These are phyloP conservation scores for Citrus trifoliata DNA, from an alignment of 345 rosid species.

Conservation along the genomic window DNA sequence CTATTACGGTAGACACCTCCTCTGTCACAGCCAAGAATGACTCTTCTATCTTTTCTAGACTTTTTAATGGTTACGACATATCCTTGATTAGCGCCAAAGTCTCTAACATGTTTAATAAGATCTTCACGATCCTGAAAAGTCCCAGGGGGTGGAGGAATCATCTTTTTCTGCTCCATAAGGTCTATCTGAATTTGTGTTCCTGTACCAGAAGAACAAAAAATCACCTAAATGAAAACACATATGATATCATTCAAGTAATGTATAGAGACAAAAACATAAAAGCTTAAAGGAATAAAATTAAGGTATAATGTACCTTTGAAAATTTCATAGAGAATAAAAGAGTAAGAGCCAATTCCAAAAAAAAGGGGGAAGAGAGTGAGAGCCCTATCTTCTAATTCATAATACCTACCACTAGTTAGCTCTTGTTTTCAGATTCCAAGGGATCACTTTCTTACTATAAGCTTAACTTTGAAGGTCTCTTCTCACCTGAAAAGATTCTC, in stretches of 20 bases:
- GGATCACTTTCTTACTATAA: neutral
- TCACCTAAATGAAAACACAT: neutral
- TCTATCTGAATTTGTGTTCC: slow-evolving; percentile 19
- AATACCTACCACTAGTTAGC: neutral
- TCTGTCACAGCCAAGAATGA: slow-evolving; percentile 51
- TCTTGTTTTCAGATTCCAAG: neutral
- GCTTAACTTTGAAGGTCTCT: neutral
- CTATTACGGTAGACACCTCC: slow-evolving; percentile 48
- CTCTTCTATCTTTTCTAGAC: slow-evolving; percentile 47
- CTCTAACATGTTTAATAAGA: slow-evolving; percentile 38
- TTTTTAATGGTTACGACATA: slow-evolving; percentile 50
- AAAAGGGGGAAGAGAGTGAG: no score
- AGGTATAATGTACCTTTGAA: no score
- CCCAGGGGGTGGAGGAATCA: slow-evolving; percentile 43
- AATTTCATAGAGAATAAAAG: no score
- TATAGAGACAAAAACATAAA: no score
- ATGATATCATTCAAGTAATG: no score
- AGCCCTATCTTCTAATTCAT: neutral
- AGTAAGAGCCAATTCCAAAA: no score
- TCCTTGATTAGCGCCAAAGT: slow-evolving; percentile 42
- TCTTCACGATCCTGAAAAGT: slow-evolving; percentile 40
- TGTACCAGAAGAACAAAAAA: slow-evolving; percentile 15
- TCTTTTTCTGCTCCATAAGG: slow-evolving; percentile 20
- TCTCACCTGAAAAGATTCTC: neutral
- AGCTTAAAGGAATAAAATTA: no score